Base-by-base conservation (phyloP, 2,329 filamentous ascomycete genomes). In the Microsporum canis region DNA sequence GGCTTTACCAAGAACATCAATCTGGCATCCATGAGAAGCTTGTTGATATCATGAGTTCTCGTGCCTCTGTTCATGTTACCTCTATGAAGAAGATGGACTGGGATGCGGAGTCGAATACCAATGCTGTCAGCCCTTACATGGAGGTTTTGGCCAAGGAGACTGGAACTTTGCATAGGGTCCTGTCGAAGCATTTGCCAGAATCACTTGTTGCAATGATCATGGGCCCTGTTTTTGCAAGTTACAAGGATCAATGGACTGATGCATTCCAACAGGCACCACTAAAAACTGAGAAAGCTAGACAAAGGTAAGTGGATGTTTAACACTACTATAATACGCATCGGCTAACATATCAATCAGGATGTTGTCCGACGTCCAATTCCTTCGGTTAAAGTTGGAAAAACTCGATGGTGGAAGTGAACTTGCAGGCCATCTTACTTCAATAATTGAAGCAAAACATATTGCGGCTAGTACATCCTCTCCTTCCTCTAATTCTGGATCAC, bases 21-120 rank as follows among this genome's bases (percentile, higher is more conserved):
- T 86, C 86, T 64, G 91, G 84, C 63, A 95, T 96, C 63, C 90
- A 94, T 71, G 90, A 95, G 69, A 96, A 96, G 71, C 78, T 96
- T 0, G 88, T 95, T 17, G 90, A 95, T 65, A 96, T 96, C 58
- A 95, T 96, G 88, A 87, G 85, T 60, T 84, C 84, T 1, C 84
- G 91, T 3, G 89, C 89, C 1, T 78, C 83, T 3, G 77, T 86
- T 5, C 90, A 92, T 68, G 85, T 89, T 43, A 87, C 85, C 69
- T 82, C 84, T 29, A 86, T 96, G 78, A 86, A 83, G 70, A 82
- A 83, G 57, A 82, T 91, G 47, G 80, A 89, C 65, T 96, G 90
- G 88, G 86, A 92, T 65, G 70, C 76, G 10, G 74, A 77, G 53
- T 72, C 70, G 8, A 77, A 76, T 47, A 69, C 75, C 58, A 72